A percentile compares a stretch with the other conserved stretches of the same genome.
Evolutionary conservation across 2,329 filamentous ascomycete species (phyloP).

Genomic region (Camptophora hylomeconis): DNA sequence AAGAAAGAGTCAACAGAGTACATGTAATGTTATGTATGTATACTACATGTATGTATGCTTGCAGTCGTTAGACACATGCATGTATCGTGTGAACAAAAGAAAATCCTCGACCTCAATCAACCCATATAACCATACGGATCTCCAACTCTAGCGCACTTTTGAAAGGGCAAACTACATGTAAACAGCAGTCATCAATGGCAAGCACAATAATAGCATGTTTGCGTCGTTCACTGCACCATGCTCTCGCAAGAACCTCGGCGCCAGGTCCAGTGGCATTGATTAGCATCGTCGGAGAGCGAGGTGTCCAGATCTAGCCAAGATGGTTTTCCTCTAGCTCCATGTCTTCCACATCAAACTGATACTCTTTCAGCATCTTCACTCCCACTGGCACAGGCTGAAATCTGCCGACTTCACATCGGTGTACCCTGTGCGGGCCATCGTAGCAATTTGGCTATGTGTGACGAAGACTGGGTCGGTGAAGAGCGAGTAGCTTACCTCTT

Average conservation of each 20-base stretch:
- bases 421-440: conserved; percentile 4
- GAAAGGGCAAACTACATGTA: too few species aligned
- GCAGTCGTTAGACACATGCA: too few species aligned
- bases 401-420: conserved; percentile 3
- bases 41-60: too few species aligned
- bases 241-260: conserved; percentile 27
- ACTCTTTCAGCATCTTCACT: conserved; percentile 1
- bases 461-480: conserved; percentile 14
- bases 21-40: too few species aligned
- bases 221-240: conserved; percentile 29
- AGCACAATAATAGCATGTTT: conserved; percentile 27
- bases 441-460: conserved; percentile 5
- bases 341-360: background rate
- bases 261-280: conserved; percentile 17
- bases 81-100: too few species aligned
- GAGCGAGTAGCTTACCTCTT: conserved; percentile 6
- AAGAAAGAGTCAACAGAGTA: too few species aligned
- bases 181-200: too few species aligned
- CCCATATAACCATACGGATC: too few species aligned
- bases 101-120: too few species aligned
- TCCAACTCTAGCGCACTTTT: too few species aligned
- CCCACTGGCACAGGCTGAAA: background rate
- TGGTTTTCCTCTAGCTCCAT: conserved; percentile 4
- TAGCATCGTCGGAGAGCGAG: conserved; percentile 10
- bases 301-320: too few species aligned